Evolutionary conservation across 805 yeast species (phyloP).

Genomic region (Yarrowia phangngaensis): DNA sequence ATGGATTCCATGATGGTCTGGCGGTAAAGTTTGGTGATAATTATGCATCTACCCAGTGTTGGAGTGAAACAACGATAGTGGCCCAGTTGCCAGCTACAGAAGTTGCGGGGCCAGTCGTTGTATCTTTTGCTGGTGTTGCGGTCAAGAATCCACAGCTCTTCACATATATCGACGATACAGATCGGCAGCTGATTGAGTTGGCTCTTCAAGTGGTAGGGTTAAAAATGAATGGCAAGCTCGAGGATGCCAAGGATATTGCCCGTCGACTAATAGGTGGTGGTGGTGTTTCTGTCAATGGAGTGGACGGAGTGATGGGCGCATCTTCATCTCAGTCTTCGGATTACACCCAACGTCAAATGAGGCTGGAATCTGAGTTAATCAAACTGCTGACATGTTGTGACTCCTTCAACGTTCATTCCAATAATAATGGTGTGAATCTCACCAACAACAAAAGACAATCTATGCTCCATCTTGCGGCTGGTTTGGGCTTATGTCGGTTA

Average conservation of each 20-base stretch:
- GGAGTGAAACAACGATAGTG: slow-evolving; percentile 93
- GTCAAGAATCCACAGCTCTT: slow-evolving; percentile 53
- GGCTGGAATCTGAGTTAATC: slow-evolving; percentile 30
- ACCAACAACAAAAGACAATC: slow-evolving; percentile 83
- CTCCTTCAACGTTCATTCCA: slow-evolving; percentile 34
- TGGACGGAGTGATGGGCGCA: background rate
- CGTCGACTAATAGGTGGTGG: slow-evolving; percentile 74
- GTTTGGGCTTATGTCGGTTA: slow-evolving; percentile 65
- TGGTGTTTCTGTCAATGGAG: slow-evolving; percentile 6
- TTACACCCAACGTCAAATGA: slow-evolving; percentile 32
- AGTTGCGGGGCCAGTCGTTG: slow-evolving; percentile 86
- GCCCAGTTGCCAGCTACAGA: slow-evolving; percentile 91
- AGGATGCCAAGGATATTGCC: slow-evolving; percentile 92
- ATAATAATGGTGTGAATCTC: slow-evolving; percentile 68
- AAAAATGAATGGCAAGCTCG: slow-evolving; percentile 93
- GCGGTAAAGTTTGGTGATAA: slow-evolving; percentile 75
- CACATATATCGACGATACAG: slow-evolving; percentile 93
- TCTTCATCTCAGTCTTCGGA: background rate
- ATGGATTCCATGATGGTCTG: slow-evolving; percentile 78
- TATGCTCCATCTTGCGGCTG: slow-evolving; percentile 76
- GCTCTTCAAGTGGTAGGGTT: slow-evolving; percentile 95
- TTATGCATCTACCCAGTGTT: slow-evolving; percentile 74
- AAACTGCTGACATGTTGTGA: slow-evolving; percentile 18
- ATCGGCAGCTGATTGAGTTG: slow-evolving; percentile 86
- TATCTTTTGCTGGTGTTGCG: slow-evolving; percentile 64